These are phyloP conservation scores for Phalaenopsis equestris DNA, from an alignment of 106 monocot species.

Conservation along the genomic window DNA sequence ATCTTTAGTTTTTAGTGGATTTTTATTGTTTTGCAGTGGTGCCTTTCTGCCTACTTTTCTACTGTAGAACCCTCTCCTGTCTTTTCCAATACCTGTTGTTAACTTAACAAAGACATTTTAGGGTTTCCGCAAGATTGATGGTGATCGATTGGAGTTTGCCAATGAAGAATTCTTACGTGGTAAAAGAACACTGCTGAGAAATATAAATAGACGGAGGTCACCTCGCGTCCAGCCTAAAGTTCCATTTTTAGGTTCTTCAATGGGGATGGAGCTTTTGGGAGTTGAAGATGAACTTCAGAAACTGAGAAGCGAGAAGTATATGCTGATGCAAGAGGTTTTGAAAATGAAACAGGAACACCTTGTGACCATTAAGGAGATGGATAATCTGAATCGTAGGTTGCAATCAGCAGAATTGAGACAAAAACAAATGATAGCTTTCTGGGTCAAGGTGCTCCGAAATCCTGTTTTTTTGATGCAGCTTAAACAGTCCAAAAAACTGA, in stretches of 20 bases:
- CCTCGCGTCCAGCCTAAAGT: conserved; percentile 23
- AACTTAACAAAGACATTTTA: conserved; percentile 3
- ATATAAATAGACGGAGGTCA: conserved; percentile 52
- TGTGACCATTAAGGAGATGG: conserved; percentile 34
- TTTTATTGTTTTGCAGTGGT: background rate
- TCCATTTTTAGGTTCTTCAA: conserved; percentile 16
- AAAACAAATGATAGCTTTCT: conserved; percentile 66
- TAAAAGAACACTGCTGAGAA: conserved; percentile 34
- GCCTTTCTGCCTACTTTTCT: too few species aligned
- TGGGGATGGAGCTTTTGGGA: conserved; percentile 12
- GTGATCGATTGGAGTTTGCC: conserved; percentile 77
- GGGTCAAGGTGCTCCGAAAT: conserved; percentile 54
- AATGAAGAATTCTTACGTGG: conserved; percentile 60
- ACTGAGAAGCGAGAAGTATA: conserved; percentile 41
- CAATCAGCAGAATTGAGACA: conserved; percentile 58
- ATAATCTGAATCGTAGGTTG: conserved; percentile 34
- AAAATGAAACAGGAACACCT: conserved; percentile 44
- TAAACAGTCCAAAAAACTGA: conserved; percentile 29
- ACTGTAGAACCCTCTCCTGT: too few species aligned
- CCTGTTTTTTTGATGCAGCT: conserved; percentile 32
- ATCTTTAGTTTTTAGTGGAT: conserved; percentile 1
- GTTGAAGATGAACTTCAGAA: conserved; percentile 30
- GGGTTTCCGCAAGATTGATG: conserved; percentile 66
- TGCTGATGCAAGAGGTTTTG: conserved; percentile 42
- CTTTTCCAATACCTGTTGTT: background rate